These are phyloP conservation scores for Stephania japonica DNA, from an alignment of 164 flowering plant species.

Conservation along the genomic window DNA sequence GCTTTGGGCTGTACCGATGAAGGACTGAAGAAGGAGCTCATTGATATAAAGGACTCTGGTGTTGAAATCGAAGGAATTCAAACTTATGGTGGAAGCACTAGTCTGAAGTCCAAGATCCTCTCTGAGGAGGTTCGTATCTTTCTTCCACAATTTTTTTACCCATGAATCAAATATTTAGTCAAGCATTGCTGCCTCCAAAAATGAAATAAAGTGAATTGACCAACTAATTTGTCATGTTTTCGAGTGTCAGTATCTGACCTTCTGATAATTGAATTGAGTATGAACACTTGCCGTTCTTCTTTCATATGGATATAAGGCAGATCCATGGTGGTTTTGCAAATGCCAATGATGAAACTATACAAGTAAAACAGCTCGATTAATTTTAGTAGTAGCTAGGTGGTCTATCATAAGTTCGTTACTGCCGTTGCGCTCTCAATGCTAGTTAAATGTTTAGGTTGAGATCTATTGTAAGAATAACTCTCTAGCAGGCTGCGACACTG, in stretches of 20 bases:
- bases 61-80: conserved; percentile 64
- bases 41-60: conserved; percentile 69
- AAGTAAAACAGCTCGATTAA: not conserved
- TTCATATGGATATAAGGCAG: not conserved
- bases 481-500: not conserved
- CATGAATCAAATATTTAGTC: not conserved
- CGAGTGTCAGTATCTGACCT: not conserved
- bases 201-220: not conserved
- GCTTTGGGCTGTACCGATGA: conserved; percentile 93
- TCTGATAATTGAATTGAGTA: not conserved
- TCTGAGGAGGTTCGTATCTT: conserved; percentile 52
- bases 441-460: not conserved
- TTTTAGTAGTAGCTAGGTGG: not conserved
- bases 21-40: conserved; percentile 77
- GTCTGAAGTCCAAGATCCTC: conserved; percentile 63
- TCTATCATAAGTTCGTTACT: not conserved
- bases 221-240: not conserved
- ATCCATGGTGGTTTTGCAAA: not conserved
- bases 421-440: not conserved
- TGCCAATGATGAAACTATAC: not conserved
- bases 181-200: not conserved
- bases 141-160: not conserved
- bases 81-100: conserved; percentile 62
- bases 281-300: not conserved
- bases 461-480: not conserved